Evolutionary conservation across 2,329 filamentous ascomycete species (phyloP), one percentile per base, ranked within the genome.

Genomic region (Lachnum nothofagi): DNA sequence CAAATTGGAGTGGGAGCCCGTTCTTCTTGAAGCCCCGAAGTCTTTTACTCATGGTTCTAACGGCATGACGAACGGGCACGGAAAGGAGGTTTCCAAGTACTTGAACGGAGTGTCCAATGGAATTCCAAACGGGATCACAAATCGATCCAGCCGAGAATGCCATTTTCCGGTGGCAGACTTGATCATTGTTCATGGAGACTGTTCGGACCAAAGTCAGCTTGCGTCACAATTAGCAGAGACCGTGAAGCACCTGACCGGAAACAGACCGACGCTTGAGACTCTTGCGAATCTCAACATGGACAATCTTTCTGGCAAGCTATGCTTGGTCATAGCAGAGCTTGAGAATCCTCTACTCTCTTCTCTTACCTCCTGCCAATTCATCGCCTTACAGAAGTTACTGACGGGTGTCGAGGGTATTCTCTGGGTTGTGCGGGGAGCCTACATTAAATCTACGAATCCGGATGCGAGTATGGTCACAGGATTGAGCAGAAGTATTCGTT

Each of bases 281-380:
- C 57, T 67, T 4, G 55, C 65, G 46, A 59, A 46, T 2, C 57
- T 67, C 3, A 54, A 65, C 12, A 58, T 62, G 0, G 55, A 40
- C n/a, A n/a, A n/a, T n/a, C n/a, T n/a, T n/a, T n/a, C n/a, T n/a
- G 56, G 39, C 45, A 65, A 57, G 24, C 41, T 70, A 2, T 67
- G 72, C 20, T 64, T 80, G 5, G 75, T 76, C 1, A 65, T 80
- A 0, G 59, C 76, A 1, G 77, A 80, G 39, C 61, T 71, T 19
- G 58, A 64, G 2, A 35, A 55, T 2, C 51, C 59, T n/a, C 12
- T 62, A 3, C 17, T 78, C 23, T 73, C 71, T 51, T 48, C 62
- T 27, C 73, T 76, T 66, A 57, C 55, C 2, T 58, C 68, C 8
- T 9, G 55, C 0, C 59, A 68, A 4, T 80, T 77, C 51, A 44